Evolutionary conservation across 2,329 filamentous ascomycete genomes (phyloP).

Genomic region (Fusarium brachygibbosum): DNA sequence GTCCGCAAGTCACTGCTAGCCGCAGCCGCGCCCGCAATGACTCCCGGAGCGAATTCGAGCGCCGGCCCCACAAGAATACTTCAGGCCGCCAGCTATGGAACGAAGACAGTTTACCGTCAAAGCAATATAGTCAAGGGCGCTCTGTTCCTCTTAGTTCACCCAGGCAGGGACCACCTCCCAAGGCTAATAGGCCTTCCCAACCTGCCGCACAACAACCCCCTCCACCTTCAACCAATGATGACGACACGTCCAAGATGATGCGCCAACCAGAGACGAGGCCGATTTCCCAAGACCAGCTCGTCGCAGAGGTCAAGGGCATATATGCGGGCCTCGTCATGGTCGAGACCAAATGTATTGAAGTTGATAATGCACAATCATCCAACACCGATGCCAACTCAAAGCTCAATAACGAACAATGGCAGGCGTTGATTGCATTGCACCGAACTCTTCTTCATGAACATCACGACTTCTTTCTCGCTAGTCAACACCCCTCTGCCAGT

Average conservation of each 20-base stretch:
- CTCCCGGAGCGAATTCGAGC: constrained; percentile 42
- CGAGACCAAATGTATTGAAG: constrained; percentile 87
- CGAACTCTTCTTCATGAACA: constrained; percentile 85
- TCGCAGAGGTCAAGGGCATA: constrained; percentile 85
- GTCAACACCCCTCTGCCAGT: constrained; percentile 85
- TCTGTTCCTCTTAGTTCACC: constrained; percentile 16
- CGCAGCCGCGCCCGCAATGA: constrained; percentile 31
- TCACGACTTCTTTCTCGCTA: constrained; percentile 88
- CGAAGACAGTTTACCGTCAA: constrained; percentile 38
- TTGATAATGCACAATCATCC: constrained; percentile 73
- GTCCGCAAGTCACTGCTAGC: constrained; percentile 31
- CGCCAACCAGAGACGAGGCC: constrained; percentile 35
- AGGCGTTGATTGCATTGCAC: constrained; percentile 85
- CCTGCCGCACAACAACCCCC: background rate
- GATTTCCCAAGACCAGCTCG: constrained; percentile 82
- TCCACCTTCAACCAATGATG: constrained; percentile 7
- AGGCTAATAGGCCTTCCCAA: background rate
- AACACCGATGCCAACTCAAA: constrained; percentile 59
- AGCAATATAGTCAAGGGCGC: constrained; percentile 22
- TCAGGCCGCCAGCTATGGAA: constrained; percentile 50
- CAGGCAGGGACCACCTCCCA: constrained; percentile 4
- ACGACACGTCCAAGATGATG: constrained; percentile 36
- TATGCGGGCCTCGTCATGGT: constrained; percentile 89
- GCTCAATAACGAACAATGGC: constrained; percentile 80
- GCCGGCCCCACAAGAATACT: constrained; percentile 35